Evolutionary conservation across 2,329 filamentous ascomycete species (phyloP).

Genomic region (Aureobasidium sp.): DNA sequence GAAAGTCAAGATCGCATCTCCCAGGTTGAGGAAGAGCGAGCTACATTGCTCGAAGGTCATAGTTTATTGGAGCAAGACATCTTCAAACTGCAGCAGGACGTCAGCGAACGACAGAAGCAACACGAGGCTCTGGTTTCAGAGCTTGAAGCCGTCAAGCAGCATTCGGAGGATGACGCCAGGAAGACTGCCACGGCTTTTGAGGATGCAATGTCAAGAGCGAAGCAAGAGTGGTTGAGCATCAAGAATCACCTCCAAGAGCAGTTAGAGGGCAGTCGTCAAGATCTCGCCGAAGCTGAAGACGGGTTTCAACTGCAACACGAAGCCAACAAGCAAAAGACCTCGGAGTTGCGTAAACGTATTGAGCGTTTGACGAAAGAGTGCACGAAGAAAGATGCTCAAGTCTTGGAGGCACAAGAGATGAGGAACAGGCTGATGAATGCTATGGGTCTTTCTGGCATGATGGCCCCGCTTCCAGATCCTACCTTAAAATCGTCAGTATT

Average conservation of each 20-base stretch:
- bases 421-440: conserved; percentile 32
- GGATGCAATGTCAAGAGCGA: background rate
- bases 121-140: background rate
- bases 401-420: conserved; percentile 34
- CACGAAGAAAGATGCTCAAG: conserved; percentile 30
- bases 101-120: background rate
- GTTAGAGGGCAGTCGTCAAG: conserved; percentile 16
- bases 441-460: conserved; percentile 26
- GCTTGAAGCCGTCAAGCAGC: background rate
- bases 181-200: background rate
- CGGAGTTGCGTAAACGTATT: conserved; percentile 24
- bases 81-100: background rate
- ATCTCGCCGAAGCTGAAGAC: conserved; percentile 21
- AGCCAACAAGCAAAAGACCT: conserved; percentile 19
- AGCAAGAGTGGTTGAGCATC: conserved; percentile 13
- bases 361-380: conserved; percentile 28
- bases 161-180: background rate
- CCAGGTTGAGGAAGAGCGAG: conserved; percentile 1
- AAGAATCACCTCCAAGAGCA: conserved; percentile 17
- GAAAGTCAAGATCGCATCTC: background rate
- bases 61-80: conserved; percentile 12
- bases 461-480: conserved; percentile 13
- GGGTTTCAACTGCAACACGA: conserved; percentile 16
- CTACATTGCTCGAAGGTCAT: background rate
- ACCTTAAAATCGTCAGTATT: conserved; percentile 13